Evolutionary conservation across 192 early-diverging fungal genomes (phyloP).

Genomic region (Backusella tuberculispora): DNA sequence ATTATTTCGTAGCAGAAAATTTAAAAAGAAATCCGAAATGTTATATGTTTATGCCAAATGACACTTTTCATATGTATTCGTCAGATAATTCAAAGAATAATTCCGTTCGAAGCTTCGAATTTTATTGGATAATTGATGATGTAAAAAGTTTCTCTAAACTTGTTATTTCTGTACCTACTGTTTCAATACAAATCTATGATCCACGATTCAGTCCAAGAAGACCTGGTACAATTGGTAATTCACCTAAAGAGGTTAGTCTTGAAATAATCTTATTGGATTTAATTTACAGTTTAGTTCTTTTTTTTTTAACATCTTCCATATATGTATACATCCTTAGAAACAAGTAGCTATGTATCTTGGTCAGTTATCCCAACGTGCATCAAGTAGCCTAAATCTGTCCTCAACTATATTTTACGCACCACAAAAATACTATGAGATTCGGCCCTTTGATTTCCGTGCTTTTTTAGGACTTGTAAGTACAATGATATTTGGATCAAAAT

Average conservation of each 20-base stretch:
- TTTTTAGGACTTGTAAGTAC: slow-evolving; percentile 8
- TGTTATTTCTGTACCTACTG: slow-evolving; percentile 10
- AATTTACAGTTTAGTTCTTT: too few species aligned
- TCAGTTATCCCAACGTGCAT: background rate
- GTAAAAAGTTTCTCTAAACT: background rate
- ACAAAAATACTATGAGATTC: background rate
- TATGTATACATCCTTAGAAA: background rate
- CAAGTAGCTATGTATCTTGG: background rate
- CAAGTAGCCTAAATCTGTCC: background rate
- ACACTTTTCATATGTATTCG: background rate
- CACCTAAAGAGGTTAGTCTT: background rate
- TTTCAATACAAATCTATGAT: slow-evolving; percentile 19
- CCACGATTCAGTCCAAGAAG: slow-evolving; percentile 14
- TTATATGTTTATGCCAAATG: slow-evolving; percentile 12
- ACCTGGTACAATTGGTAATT: background rate
- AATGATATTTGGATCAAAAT: too few species aligned
- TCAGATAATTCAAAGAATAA: background rate
- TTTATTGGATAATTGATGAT: slow-evolving; percentile 28
- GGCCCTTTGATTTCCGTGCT: background rate
- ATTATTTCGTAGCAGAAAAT: background rate
- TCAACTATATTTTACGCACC: background rate
- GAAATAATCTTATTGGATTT: background rate
- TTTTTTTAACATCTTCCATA: background rate
- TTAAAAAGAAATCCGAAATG: background rate
- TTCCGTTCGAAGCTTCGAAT: slow-evolving; percentile 12